phyloP scores from a whole-genome alignment of 2,329 filamentous ascomycete species.

The Cladosporium sp. region DNA sequence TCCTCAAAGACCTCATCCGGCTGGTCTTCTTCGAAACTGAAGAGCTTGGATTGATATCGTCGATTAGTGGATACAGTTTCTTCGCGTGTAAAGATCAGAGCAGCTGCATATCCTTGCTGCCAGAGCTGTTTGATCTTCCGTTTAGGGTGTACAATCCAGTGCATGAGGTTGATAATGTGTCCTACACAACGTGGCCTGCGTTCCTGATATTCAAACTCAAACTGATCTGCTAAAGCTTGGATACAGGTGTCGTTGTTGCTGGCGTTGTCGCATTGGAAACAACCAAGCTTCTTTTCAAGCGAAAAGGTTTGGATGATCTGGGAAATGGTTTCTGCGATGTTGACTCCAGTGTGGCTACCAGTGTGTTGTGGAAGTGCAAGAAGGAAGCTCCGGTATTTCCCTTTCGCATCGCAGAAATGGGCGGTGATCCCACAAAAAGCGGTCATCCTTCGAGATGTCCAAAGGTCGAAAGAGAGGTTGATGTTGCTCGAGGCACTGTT shows the following conservation, averaged over 20 bases:
- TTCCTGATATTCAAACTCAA: slow-evolving; percentile 4
- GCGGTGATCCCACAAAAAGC: slow-evolving; percentile 16
- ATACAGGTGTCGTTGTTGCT: slow-evolving; percentile 16
- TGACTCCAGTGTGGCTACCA: slow-evolving; percentile 13
- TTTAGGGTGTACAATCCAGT: not conserved
- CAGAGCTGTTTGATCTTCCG: not conserved
- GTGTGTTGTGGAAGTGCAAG: slow-evolving; percentile 13
- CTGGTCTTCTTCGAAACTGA: not conserved
- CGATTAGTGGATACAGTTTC: not conserved
- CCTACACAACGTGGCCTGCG: slow-evolving; percentile 14
- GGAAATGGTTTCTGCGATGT: slow-evolving; percentile 9
- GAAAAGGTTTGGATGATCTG: not conserved
- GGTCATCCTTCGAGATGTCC: slow-evolving; percentile 17
- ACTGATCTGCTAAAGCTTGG: slow-evolving; percentile 9
- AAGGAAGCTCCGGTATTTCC: slow-evolving; percentile 12
- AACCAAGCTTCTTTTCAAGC: slow-evolving; percentile 12
- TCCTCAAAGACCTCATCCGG: not conserved
- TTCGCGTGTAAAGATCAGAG: not conserved
- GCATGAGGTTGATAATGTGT: slow-evolving; percentile 18
- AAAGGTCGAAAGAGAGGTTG: slow-evolving; percentile 19
- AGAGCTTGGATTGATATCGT: not conserved
- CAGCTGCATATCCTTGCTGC: not conserved
- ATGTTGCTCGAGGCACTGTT: slow-evolving; percentile 9
- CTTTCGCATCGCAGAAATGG: slow-evolving; percentile 15
- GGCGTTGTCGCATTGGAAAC: slow-evolving; percentile 19